These are phyloP conservation scores for Debaryomyces udenii DNA, from an alignment of 1,139 yeast species.

Conservation along the genomic window DNA sequence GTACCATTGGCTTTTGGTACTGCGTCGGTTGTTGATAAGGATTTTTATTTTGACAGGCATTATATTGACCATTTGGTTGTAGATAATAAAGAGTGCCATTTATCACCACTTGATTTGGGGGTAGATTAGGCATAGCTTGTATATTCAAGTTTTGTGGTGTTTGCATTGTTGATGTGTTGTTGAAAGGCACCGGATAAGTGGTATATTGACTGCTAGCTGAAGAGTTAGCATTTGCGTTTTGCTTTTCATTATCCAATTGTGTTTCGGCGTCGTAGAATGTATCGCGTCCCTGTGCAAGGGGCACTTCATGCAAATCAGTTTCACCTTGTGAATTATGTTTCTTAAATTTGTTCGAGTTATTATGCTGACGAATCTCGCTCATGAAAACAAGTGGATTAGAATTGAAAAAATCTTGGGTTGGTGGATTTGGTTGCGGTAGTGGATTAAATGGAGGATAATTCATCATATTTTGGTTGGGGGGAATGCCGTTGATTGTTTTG, in stretches of 20 bases:
- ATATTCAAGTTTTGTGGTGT: conserved; percentile 1
- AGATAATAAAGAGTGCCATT: conserved; percentile 3
- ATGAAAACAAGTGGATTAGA: conserved; percentile 12
- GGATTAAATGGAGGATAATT: conserved; percentile 30
- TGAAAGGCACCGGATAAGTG: neutral
- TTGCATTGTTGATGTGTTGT: neutral
- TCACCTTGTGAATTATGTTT: neutral
- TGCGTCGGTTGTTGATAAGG: conserved; percentile 10
- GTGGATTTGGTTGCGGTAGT: conserved; percentile 22
- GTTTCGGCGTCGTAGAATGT: conserved; percentile 11
- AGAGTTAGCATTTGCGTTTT: neutral
- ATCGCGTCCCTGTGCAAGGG: conserved; percentile 2
- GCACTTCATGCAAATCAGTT: neutral
- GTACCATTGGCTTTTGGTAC: conserved; percentile 14
- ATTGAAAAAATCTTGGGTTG: conserved; percentile 13
- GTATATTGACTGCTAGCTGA: neutral
- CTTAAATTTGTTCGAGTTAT: conserved; percentile 5
- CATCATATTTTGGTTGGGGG: conserved; percentile 31
- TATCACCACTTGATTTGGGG: conserved; percentile 4
- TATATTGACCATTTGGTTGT: conserved; percentile 1
- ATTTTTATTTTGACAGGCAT: neutral
- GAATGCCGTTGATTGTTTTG: conserved; percentile 22
- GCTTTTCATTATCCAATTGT: neutral
- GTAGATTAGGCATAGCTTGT: conserved; percentile 3
- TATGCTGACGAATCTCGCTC: conserved; percentile 11